Percentiles rank a stretch among this genome's conserved stretches.
These are phyloP conservation scores for Aspergillus terreus DNA, from an alignment of 2,329 filamentous ascomycete genomes.

Conservation along the genomic window DNA sequence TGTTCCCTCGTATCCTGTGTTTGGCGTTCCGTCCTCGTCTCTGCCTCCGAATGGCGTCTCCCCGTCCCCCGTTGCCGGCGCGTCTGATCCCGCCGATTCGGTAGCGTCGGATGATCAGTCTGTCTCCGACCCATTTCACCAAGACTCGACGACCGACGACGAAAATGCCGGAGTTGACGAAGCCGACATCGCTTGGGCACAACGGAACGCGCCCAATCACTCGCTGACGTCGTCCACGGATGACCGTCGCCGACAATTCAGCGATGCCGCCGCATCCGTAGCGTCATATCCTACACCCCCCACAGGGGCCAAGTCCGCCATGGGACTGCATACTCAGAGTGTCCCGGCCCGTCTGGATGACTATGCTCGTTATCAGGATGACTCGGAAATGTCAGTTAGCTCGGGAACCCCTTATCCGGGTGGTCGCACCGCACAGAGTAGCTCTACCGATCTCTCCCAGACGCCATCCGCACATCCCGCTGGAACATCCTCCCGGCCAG, in stretches of 20 bases:
- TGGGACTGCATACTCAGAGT: not conserved
- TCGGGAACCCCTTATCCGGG: slow-evolving; percentile 8
- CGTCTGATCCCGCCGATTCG: slow-evolving; percentile 23
- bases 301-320: slow-evolving; percentile 3
- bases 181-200: not conserved
- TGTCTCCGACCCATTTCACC: slow-evolving; percentile 37
- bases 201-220: not conserved
- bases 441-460: slow-evolving; percentile 49
- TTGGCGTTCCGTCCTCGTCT: slow-evolving; percentile 13
- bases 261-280: slow-evolving; percentile 13
- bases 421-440: slow-evolving; percentile 36
- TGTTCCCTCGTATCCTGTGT: slow-evolving; percentile 3
- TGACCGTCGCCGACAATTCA: slow-evolving; percentile 6
- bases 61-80: slow-evolving; percentile 18
- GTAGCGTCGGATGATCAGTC: slow-evolving; percentile 31
- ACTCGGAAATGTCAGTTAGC: slow-evolving; percentile 5
- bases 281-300: slow-evolving; percentile 5
- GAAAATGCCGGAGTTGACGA: slow-evolving; percentile 7
- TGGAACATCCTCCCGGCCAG: slow-evolving; percentile 53
- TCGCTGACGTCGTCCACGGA: slow-evolving; percentile 4
- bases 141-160: slow-evolving; percentile 25
- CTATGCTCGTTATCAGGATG: not conserved
- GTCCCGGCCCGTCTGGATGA: not conserved
- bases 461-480: slow-evolving; percentile 45
- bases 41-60: slow-evolving; percentile 16